phyloP scores from a whole-genome alignment of 1,139 yeast species.

The Hemisphaericaspora xylofermentans region DNA sequence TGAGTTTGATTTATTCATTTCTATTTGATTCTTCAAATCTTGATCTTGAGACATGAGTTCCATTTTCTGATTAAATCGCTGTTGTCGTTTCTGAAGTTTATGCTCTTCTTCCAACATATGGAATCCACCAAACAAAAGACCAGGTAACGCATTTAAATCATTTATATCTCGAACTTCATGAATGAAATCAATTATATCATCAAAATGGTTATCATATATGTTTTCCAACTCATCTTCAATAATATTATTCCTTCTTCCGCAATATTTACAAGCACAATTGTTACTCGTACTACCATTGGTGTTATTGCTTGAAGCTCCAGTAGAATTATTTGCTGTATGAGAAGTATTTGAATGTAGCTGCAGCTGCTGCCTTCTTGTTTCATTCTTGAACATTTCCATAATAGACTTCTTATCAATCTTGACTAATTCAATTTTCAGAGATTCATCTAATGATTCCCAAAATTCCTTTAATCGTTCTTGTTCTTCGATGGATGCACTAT shows the following conservation, averaged over 20 bases:
- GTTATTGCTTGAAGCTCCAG: not conserved
- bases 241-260: constrained; percentile 74
- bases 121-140: constrained; percentile 40
- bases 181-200: constrained; percentile 41
- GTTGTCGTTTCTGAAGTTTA: constrained; percentile 30
- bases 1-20: constrained; percentile 5
- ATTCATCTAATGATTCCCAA: constrained; percentile 68
- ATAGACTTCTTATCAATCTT: constrained; percentile 71
- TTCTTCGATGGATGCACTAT: constrained; percentile 57
- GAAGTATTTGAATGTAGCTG: constrained; percentile 5
- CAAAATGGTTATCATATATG: constrained; percentile 59
- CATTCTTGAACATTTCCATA: constrained; percentile 55
- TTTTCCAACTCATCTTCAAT: constrained; percentile 74
- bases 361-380: constrained; percentile 19
- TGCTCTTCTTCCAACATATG: constrained; percentile 42
- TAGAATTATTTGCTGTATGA: not conserved
- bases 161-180: constrained; percentile 42
- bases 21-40: not conserved
- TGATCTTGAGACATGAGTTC: constrained; percentile 11
- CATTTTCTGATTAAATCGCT: constrained; percentile 17
- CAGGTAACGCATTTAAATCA: constrained; percentile 42
- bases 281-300: constrained; percentile 8
- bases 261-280: constrained; percentile 70
- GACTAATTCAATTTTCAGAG: constrained; percentile 62
- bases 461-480: constrained; percentile 57